Conservation (phyloP, 306 rosid genomes). For the Corylus americana region DNA sequence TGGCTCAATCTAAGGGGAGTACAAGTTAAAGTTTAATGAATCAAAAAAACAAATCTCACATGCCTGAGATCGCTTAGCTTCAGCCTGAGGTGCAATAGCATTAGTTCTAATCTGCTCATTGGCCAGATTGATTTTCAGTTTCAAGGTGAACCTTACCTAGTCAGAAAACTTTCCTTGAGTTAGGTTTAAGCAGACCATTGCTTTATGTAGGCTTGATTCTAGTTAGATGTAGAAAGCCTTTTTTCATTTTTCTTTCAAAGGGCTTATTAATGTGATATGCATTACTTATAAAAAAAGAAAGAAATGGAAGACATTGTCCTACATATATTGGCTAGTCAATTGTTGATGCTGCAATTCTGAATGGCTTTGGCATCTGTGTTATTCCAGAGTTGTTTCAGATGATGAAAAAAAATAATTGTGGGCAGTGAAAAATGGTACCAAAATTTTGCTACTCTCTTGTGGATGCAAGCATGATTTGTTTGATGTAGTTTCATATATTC, state of each 20-base stretch:
- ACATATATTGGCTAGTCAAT: background rate
- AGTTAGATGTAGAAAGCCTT: background rate
- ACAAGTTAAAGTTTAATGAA: too few species aligned
- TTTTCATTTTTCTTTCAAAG: too few species aligned
- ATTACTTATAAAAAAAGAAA: too few species aligned
- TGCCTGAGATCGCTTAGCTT: background rate
- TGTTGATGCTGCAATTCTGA: background rate
- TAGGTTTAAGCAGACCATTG: background rate
- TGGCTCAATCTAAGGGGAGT: too few species aligned
- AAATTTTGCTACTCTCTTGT: background rate
- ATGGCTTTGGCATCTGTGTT: background rate
- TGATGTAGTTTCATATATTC: too few species aligned
- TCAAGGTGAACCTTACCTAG: background rate
- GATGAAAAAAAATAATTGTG: background rate
- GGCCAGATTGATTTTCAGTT: background rate
- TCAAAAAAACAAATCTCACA: background rate
- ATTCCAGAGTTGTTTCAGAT: background rate
- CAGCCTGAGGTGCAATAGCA: background rate
- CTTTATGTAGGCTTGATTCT: background rate
- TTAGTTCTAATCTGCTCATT: background rate
- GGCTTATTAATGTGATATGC: too few species aligned
- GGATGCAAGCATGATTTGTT: background rate
- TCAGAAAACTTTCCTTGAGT: background rate
- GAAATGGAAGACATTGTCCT: background rate
- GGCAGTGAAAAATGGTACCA: background rate